phyloP scores from a whole-genome alignment of 768 basidiomycete species.

The Mycena epipterygia region DNA sequence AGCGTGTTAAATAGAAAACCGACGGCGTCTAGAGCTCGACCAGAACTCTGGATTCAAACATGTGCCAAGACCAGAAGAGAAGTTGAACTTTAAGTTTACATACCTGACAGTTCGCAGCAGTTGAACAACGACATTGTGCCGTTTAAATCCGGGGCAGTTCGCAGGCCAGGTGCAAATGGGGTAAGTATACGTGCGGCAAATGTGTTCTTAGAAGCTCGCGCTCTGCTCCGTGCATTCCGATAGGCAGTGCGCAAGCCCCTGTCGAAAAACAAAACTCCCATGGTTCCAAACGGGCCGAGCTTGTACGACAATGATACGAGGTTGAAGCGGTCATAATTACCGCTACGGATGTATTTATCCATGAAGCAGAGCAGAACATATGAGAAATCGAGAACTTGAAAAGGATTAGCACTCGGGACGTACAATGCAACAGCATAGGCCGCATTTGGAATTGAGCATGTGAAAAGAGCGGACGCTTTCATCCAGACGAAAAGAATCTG shows the following conservation, averaged over 20 bases:
- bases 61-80: too few species aligned
- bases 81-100: too few species aligned
- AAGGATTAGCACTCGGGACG: neutral
- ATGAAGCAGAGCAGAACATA: slow-evolving; percentile 3
- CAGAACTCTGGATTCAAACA: too few species aligned
- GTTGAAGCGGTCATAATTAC: slow-evolving; percentile 1
- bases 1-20: too few species aligned
- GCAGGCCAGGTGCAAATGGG: neutral
- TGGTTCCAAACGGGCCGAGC: neutral
- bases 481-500: slow-evolving; percentile 2
- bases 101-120: neutral
- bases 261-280: neutral
- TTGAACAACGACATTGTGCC: neutral
- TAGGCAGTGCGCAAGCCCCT: neutral
- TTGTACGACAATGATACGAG: neutral
- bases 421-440: slow-evolving; percentile 11
- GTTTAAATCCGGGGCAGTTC: neutral
- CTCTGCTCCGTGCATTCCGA: neutral
- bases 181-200: neutral
- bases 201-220: too few species aligned
- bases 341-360: slow-evolving; percentile 17
- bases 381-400: neutral
- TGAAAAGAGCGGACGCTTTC: neutral
- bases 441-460: neutral
- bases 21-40: too few species aligned